Percentiles rank a stretch among this genome's conserved stretches.
phyloP scores from a whole-genome alignment of 345 rosid species.

The Citrus cavaleriei region DNA sequence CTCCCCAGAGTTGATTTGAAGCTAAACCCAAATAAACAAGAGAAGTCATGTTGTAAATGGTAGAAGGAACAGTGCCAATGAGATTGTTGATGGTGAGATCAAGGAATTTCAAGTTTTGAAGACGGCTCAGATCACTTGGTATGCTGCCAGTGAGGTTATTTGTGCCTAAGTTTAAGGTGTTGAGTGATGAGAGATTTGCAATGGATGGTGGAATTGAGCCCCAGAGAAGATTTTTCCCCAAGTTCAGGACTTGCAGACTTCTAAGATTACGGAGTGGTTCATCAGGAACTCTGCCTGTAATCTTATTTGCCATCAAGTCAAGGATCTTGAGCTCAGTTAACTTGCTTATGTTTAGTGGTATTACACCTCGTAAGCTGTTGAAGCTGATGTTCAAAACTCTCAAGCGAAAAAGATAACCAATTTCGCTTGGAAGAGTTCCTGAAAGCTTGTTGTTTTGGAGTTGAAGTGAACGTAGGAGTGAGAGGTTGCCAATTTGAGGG shows the following conservation, averaged over 20 bases:
- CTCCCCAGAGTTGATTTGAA: conserved; percentile 20
- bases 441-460: conserved; percentile 39
- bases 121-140: conserved; percentile 18
- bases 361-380: conserved; percentile 32
- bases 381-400: conserved; percentile 38
- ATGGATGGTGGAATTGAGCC: conserved; percentile 40
- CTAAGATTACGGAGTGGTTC: conserved; percentile 26
- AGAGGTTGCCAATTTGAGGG: conserved; percentile 42
- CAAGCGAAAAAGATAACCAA: conserved; percentile 36
- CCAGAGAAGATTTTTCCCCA: conserved; percentile 34
- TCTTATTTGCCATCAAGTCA: conserved; percentile 38
- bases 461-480: conserved; percentile 41
- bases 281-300: conserved; percentile 27
- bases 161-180: conserved; percentile 34
- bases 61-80: conserved; percentile 15
- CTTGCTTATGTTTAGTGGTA: conserved; percentile 35
- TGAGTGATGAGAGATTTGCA: conserved; percentile 39
- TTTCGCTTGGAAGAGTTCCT: conserved; percentile 35
- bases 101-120: conserved; percentile 11
- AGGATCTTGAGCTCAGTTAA: conserved; percentile 25
- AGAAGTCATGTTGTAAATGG: conserved; percentile 27
- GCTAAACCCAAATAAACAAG: conserved; percentile 20
- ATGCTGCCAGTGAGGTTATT: conserved; percentile 37
- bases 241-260: conserved; percentile 29
- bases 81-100: conserved; percentile 25